Percentiles rank a stretch among this genome's conserved stretches.
Evolutionary conservation across 768 basidiomycete genomes (phyloP).

Genomic region (Suillus weaverae): DNA sequence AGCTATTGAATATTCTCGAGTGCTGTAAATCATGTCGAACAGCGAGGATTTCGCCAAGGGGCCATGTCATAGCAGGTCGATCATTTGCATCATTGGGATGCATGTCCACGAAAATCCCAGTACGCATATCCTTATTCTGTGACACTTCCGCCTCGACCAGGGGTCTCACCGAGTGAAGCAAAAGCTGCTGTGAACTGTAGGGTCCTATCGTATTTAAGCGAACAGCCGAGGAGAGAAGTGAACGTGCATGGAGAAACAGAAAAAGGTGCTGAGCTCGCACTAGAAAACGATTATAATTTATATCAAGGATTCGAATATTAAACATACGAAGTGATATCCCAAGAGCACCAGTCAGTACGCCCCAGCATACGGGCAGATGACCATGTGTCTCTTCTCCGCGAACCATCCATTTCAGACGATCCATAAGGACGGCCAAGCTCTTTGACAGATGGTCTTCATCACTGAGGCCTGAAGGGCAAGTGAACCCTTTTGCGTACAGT

Average conservation of each 20-base stretch:
- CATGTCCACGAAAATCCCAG: constrained; percentile 37
- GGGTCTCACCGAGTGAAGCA: constrained; percentile 70
- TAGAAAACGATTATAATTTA: constrained; percentile 31
- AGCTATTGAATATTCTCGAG: constrained; percentile 95
- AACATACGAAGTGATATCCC: constrained; percentile 66
- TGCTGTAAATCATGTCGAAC: constrained; percentile 93
- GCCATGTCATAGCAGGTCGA: constrained; percentile 90
- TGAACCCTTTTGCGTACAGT: constrained; percentile 81
- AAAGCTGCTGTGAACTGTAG: constrained; percentile 85
- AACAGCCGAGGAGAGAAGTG: constrained; percentile 88
- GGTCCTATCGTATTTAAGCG: constrained; percentile 91
- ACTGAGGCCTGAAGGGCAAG: constrained; percentile 43
- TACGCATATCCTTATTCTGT: constrained; percentile 49
- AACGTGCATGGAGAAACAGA: constrained; percentile 89
- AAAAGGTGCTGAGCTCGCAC: constrained; percentile 85
- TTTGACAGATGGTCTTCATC: constrained; percentile 25
- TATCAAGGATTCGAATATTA: constrained; percentile 6
- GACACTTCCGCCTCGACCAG: constrained; percentile 58
- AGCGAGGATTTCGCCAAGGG: constrained; percentile 89
- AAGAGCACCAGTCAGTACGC: constrained; percentile 75
- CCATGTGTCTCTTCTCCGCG: constrained; percentile 68
- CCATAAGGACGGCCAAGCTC: constrained; percentile 44
- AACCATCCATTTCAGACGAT: constrained; percentile 66
- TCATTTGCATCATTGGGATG: constrained; percentile 36
- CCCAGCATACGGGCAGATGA: constrained; percentile 93